A percentile compares a stretch with the other conserved stretches of the same genome.
Conservation (phyloP, 768 basidiomycete genomes). For the Mycena vitilis region DNA sequence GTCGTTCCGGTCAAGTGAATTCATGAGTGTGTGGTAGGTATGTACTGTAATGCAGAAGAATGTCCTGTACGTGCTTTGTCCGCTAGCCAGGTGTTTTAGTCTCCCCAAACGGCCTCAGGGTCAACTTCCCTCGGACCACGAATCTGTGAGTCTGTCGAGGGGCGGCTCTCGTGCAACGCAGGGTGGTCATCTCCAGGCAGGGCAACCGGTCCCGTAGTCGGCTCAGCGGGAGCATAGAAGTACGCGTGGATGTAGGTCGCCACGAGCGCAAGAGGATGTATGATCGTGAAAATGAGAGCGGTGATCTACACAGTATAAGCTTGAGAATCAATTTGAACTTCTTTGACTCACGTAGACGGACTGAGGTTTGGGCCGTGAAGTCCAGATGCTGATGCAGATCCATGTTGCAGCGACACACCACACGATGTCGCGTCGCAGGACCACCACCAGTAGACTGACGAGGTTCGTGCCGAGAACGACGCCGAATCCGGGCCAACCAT, state of each 20-base stretch:
- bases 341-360: conserved; percentile 68
- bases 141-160: conserved; percentile 32
- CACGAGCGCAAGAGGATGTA: conserved; percentile 73
- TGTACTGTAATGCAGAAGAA: conserved; percentile 18
- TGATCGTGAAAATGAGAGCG: conserved; percentile 69
- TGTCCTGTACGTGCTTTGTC: not conserved
- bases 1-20: conserved; percentile 22
- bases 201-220: conserved; percentile 36
- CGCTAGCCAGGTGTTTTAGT: not conserved
- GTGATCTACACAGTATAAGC: conserved; percentile 57
- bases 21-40: conserved; percentile 12
- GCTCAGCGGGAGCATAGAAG: conserved; percentile 36
- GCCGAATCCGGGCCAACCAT: conserved; percentile 81
- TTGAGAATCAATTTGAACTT: not conserved
- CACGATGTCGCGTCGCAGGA: conserved; percentile 73
- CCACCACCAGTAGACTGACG: conserved; percentile 64
- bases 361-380: conserved; percentile 67
- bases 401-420: conserved; percentile 83
- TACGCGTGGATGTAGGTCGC: conserved; percentile 54
- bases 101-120: conserved; percentile 53
- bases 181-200: conserved; percentile 43
- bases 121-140: conserved; percentile 56
- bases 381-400: conserved; percentile 77
- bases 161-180: conserved; percentile 34
- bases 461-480: conserved; percentile 75